Evolutionary conservation across 768 basidiomycete species (phyloP).

Genomic region (Mycena alexandri): DNA sequence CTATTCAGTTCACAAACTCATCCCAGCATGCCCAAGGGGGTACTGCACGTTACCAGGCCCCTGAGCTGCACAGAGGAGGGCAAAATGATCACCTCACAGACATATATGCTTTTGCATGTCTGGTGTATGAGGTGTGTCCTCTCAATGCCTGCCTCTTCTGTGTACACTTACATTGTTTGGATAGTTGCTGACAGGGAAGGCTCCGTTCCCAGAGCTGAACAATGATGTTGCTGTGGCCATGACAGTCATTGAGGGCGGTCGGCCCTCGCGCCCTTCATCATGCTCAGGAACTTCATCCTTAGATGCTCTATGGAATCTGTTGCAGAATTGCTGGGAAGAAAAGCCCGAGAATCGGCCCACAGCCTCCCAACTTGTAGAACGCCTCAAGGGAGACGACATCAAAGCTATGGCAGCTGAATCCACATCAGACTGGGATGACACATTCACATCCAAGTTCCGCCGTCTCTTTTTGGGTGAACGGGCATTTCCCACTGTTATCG

Average conservation of each 20-base stretch:
- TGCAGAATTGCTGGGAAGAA: conserved; percentile 20
- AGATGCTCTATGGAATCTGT: conserved; percentile 15
- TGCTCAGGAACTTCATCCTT: background rate
- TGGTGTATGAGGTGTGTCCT: conserved; percentile 50
- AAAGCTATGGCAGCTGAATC: conserved; percentile 18
- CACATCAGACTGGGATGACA: conserved; percentile 9
- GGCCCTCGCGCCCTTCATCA: conserved; percentile 11
- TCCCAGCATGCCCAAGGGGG: conserved; percentile 34
- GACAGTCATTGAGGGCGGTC: conserved; percentile 3
- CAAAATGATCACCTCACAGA: conserved; percentile 44
- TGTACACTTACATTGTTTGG: background rate
- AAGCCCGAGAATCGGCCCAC: conserved; percentile 1
- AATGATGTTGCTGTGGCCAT: conserved; percentile 4
- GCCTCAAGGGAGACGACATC: conserved; percentile 2
- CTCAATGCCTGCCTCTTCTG: background rate
- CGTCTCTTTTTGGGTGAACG: background rate
- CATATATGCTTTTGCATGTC: conserved; percentile 57
- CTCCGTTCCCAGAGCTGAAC: conserved; percentile 12
- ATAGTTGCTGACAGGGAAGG: conserved; percentile 13
- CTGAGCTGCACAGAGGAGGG: conserved; percentile 46
- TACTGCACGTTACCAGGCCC: too few relatives aligned
- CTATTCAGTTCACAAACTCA: conserved; percentile 35
- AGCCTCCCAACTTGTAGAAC: conserved; percentile 5
- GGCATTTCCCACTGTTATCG: background rate
- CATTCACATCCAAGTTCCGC: too few relatives aligned